These are phyloP conservation scores for Yamadazyma atlantica DNA, from an alignment of 1,139 yeast genomes.

Conservation along the genomic window DNA sequence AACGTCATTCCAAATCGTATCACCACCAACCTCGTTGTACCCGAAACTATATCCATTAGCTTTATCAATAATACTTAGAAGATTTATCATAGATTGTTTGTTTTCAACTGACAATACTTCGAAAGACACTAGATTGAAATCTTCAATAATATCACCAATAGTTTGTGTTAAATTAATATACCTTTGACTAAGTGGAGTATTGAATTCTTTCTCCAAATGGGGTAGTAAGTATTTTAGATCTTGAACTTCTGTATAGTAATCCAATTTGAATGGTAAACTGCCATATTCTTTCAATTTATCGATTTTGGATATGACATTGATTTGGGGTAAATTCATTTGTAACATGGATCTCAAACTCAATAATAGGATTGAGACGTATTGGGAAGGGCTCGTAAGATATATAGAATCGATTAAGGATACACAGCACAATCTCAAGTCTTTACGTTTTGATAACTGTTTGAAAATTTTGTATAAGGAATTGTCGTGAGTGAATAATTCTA, in stretches of 20 bases:
- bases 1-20: constrained; percentile 94
- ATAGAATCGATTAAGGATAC: constrained; percentile 86
- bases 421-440: constrained; percentile 77
- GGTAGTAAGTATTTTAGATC: constrained; percentile 73
- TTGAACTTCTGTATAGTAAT: constrained; percentile 90
- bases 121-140: constrained; percentile 82
- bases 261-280: constrained; percentile 64
- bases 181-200: constrained; percentile 56
- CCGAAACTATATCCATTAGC: constrained; percentile 95
- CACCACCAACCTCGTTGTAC: constrained; percentile 90
- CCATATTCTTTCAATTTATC: constrained; percentile 72
- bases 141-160: constrained; percentile 81
- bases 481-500: constrained; percentile 49
- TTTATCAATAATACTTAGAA: constrained; percentile 76
- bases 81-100: constrained; percentile 83
- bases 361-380: constrained; percentile 80
- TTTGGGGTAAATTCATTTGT: constrained; percentile 45
- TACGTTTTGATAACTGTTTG: constrained; percentile 36
- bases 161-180: constrained; percentile 73
- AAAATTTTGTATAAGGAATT: constrained; percentile 39
- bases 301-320: constrained; percentile 72
- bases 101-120: constrained; percentile 92
- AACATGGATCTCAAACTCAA: constrained; percentile 71
- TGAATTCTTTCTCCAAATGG: constrained; percentile 66
- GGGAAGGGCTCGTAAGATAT: constrained; percentile 83